phyloP scores from a whole-genome alignment of 148 eudicot genomes.

The Rhododendron kiyosumense region DNA sequence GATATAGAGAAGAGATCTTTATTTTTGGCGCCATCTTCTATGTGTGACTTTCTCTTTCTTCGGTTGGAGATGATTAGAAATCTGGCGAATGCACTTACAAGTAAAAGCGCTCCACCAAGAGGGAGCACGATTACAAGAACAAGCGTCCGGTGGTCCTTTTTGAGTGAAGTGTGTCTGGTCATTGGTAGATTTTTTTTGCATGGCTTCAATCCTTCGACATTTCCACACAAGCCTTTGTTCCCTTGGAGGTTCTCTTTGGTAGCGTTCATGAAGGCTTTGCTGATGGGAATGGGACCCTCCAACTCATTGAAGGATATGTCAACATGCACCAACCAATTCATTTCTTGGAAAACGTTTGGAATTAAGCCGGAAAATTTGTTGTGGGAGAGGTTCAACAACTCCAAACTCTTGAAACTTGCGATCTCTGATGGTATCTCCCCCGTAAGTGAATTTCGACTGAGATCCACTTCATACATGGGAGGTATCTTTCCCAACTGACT shows the following conservation, averaged over 20 bases:
- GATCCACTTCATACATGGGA: background rate
- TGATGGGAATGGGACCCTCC: constrained; percentile 34
- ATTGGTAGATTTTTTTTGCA: constrained; percentile 7
- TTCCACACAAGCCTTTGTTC: constrained; percentile 32
- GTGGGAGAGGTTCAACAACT: background rate
- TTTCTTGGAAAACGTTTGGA: constrained; percentile 22
- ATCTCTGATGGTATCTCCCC: background rate
- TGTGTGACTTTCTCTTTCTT: background rate
- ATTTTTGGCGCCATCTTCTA: background rate
- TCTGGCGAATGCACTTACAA: too few relatives aligned
- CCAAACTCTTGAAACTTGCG: background rate
- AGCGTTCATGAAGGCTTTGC: constrained; percentile 22
- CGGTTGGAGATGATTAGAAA: background rate
- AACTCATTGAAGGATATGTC: constrained; percentile 35
- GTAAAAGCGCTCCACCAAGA: too few relatives aligned
- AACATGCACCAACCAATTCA: constrained; percentile 16
- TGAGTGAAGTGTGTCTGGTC: background rate
- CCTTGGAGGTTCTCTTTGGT: constrained; percentile 17
- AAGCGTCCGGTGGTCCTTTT: background rate
- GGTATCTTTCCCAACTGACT: background rate
- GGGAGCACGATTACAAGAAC: constrained; percentile 7
- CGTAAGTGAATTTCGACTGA: background rate
- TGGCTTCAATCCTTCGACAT: constrained; percentile 20
- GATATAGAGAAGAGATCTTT: background rate
- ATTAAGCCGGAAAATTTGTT: constrained; percentile 27